Evolutionary conservation across 2,329 filamentous ascomycete species (phyloP), one percentile per base, ranked within the genome.

Genomic region (Colletotrichum eremochloae): DNA sequence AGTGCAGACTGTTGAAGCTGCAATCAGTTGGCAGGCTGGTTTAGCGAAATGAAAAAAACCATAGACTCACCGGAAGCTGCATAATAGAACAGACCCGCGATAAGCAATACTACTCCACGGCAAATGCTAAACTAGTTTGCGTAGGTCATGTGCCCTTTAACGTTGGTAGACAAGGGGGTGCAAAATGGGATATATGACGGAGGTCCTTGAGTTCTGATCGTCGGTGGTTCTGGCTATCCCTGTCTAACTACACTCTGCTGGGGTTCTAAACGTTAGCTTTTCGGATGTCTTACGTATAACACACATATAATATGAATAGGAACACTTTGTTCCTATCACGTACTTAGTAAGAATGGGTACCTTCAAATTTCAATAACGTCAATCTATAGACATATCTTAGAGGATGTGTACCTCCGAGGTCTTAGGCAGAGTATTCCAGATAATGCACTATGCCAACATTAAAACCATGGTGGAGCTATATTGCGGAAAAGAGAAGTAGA

Each of bases 171-270:
- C 40, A 33, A 38, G 36, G 68, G 42, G 20, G 1, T 62, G 18
- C 53, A 8, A 36, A 36, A 72, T 55, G 8, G 42, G 69, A 72
- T 56, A 72, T 69, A 20, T 69, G 66, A 72, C 69, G 58, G 69
- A 69, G 58, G 42, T 20, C 5, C 20, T 15, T 24, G 33, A 8
- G 14, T 48, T 31, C 63, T 50, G 38, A 73, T 36, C 62, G 44
- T 42, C 33, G n/a, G 40, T 31, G 48, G 56, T 57, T 70, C 50
- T 36, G 15, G 53, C 12, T 2, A 56, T 38, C 61, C 67, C 46
- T 57, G 63, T 29, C 15, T 5, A 11, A 46, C 18, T n/a, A n/a
- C 8, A 46, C 44, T n/a, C 44, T 46, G 18, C 44, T 1, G 44
- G 44, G 44, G 7, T 46, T 8, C 44, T 46, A 6, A 9, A 46